These are phyloP conservation scores for Chlorella sp. DNA, from an alignment of 139 green algal species.

Conservation along the genomic window DNA sequence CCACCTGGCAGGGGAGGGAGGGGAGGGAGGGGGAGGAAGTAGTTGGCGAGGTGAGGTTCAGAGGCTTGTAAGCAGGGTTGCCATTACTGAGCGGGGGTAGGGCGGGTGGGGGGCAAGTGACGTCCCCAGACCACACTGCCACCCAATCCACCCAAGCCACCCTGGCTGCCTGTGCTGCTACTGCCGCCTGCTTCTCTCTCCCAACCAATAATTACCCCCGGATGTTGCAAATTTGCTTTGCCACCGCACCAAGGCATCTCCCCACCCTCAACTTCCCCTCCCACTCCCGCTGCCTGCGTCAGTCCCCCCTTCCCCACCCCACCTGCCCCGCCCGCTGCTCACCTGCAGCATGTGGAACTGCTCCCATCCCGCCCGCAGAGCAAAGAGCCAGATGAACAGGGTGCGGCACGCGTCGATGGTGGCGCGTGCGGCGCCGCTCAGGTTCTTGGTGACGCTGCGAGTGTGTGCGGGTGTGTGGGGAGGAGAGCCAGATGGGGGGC, in stretches of 20 bases:
- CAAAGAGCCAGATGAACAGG: slow-evolving; percentile 82
- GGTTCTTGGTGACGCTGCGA: slow-evolving; percentile 63
- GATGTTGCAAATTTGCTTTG: no score
- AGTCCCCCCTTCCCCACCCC: not conserved
- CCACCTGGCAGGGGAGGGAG: slow-evolving; percentile 46
- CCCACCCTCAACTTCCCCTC: not conserved
- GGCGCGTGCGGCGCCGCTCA: slow-evolving; percentile 76
- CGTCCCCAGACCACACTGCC: not conserved
- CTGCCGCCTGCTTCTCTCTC: no score
- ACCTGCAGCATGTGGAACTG: slow-evolving; percentile 78
- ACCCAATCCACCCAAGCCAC: not conserved
- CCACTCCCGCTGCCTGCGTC: no score
- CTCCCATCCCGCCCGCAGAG: slow-evolving; percentile 84
- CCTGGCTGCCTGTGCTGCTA: no score
- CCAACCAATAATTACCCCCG: no score
- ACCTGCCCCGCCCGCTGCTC: not conserved
- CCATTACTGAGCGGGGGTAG: not conserved
- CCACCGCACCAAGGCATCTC: not conserved
- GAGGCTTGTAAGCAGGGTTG: not conserved
- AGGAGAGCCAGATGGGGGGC: not conserved
- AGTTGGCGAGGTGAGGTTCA: not conserved
- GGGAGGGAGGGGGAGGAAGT: not conserved
- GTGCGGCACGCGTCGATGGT: slow-evolving; percentile 89
- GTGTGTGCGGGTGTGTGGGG: not conserved
- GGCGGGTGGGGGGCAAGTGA: no score